Percentiles rank a stretch among this genome's conserved stretches.
phyloP scores from a whole-genome alignment of 495 filamentous ascomycete species.

The Hypoxylon crocopeplum region DNA sequence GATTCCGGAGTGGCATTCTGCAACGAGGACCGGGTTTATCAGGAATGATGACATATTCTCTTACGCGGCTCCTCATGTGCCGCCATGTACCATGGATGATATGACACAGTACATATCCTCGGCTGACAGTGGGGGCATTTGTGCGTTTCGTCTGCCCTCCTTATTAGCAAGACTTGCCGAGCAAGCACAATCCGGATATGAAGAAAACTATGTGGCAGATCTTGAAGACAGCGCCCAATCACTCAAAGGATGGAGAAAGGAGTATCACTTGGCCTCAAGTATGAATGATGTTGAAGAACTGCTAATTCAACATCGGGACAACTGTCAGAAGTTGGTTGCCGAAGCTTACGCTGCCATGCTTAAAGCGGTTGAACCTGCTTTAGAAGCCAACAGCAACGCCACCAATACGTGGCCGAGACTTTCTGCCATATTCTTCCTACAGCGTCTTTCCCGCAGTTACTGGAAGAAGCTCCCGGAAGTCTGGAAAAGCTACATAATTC shows the following conservation, averaged over 20 bases:
- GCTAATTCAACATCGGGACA: not conserved
- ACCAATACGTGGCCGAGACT: constrained; percentile 37
- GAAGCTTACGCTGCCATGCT: constrained; percentile 10
- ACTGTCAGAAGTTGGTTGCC: constrained; percentile 8
- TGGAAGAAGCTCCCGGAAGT: constrained; percentile 27
- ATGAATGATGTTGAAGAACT: not conserved
- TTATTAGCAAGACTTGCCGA: constrained; percentile 2
- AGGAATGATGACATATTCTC: constrained; percentile 16
- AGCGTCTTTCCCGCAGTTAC: constrained; percentile 39
- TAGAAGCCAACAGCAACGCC: not conserved
- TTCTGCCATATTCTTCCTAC: constrained; percentile 45
- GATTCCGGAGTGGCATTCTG: not conserved
- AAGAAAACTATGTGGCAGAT: constrained; percentile 34
- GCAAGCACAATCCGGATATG: constrained; percentile 24
- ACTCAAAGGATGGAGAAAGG: constrained; percentile 12
- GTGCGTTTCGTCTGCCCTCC: not conserved
- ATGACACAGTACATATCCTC: constrained; percentile 1
- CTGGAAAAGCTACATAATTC: constrained; percentile 44
- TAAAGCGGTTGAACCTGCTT: not conserved
- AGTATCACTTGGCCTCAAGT: not conserved
- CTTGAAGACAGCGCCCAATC: constrained; percentile 27
- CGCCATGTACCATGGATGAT: not conserved
- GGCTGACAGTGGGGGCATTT: not conserved
- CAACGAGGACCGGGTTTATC: not conserved
- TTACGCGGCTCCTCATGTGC: not conserved